Evolutionary conservation across 2,329 filamentous ascomycete genomes (phyloP), one percentile per base, ranked within the genome.

Genomic region (Niveomyces coronatus): DNA sequence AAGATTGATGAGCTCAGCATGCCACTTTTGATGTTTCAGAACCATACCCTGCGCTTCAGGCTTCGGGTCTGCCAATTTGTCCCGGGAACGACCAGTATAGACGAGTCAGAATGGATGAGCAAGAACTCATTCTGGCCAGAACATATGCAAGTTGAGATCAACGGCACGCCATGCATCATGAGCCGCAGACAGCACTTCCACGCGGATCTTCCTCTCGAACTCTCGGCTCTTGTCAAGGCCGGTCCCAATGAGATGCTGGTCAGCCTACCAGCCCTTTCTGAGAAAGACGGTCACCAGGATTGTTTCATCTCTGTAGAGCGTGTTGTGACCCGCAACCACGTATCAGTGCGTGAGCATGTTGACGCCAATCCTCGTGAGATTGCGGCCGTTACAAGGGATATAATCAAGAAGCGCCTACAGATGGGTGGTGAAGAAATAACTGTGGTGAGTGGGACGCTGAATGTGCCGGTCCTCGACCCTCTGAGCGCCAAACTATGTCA

Each of bases 111-210:
- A 26, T 41, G 39, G 39, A 18, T 14, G 10, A 2, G 5, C n/a
- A 9, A 22, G n/a, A 31, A 22, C 10, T 20, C 22, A 9, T 32
- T 37, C 15, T 41, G 39, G 39, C 39, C 39, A 13, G 27, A 32
- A 9, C 20, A 27, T 8, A 20, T 41, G 14, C 28, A 36, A 4
- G 13, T 37, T 2, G 17, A 14, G 13, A 22, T 41, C n/a, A 41
- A 41, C 16, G 16, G 13, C 2, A 27, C 20, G 17, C 22, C 39
- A n/a, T 37, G 28, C 16, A 13, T 29, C 10, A 14, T 41, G 32
- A 36, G 33, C 11, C 32, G 39, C 24, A 41, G 37, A 13, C 32
- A 36, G 20, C 39, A 41, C 16, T 41, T 41, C n/a, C 39, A 28
- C n/a, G 11, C 22, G 9, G 39, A 41, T 23, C 18, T 41, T 5